Conservation (phyloP, 148 eudicot genomes). For the Limonium bicolor region DNA sequence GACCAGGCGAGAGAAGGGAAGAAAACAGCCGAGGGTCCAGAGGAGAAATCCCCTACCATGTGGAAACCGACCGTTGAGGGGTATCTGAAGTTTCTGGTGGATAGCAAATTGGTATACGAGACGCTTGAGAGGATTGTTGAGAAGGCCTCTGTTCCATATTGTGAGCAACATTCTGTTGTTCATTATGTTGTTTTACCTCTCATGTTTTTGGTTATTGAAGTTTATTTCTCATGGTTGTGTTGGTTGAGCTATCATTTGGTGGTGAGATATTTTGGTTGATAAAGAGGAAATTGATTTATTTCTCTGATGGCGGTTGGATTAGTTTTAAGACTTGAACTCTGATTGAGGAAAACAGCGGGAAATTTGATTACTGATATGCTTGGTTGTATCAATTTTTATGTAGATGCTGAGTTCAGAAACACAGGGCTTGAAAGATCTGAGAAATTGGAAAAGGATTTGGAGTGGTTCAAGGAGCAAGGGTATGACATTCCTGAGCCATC, state of each 20-base stretch:
- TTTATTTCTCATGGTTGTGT: neutral
- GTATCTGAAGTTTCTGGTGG: slow-evolving; percentile 79
- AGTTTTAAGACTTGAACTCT: too few relatives aligned
- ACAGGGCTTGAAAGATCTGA: slow-evolving; percentile 79
- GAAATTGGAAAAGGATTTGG: slow-evolving; percentile 50
- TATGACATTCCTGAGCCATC: slow-evolving; percentile 75
- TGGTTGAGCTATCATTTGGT: too few relatives aligned
- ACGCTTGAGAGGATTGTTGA: slow-evolving; percentile 63
- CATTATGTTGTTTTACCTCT: neutral
- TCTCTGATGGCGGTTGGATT: too few relatives aligned
- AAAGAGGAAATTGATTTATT: too few relatives aligned
- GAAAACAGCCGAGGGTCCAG: slow-evolving; percentile 38
- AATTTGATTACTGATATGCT: too few relatives aligned
- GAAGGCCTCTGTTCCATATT: slow-evolving; percentile 49
- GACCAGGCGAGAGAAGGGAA: slow-evolving; percentile 79
- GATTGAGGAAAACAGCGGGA: too few relatives aligned
- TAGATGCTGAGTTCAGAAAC: slow-evolving; percentile 82
- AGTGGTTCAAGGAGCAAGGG: slow-evolving; percentile 91
- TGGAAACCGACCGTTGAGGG: slow-evolving; percentile 85
- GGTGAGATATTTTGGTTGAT: too few relatives aligned
- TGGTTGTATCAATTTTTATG: too few relatives aligned
- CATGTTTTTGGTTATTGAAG: slow-evolving; percentile 2
- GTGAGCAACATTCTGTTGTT: too few relatives aligned
- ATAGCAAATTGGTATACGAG: slow-evolving; percentile 75
- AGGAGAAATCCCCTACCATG: slow-evolving; percentile 34